Percentiles rank a stretch among this genome's conserved stretches.
Conservation (phyloP, 208 protist genomes). For the Leishmania aethiopica region DNA sequence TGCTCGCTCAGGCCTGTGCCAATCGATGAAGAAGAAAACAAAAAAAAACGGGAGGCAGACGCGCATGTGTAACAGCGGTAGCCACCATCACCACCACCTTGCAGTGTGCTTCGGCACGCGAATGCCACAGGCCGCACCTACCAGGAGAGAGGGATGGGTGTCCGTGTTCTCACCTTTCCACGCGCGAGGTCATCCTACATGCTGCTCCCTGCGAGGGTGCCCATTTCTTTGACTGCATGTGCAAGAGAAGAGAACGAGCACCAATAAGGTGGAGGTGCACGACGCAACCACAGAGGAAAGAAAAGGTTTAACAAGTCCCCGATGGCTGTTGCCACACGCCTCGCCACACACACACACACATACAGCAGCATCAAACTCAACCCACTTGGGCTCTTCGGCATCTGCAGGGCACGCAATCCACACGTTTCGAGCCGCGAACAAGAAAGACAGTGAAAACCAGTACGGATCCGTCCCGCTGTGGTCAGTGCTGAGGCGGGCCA, state of each 20-base stretch:
- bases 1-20: neutral
- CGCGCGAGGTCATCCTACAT: neutral
- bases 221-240: neutral
- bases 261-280: neutral
- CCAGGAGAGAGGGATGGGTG: neutral
- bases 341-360: neutral
- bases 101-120: neutral
- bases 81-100: neutral
- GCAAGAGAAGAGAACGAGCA: neutral
- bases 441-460: neutral
- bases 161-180: neutral
- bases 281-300: neutral
- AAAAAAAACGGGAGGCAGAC: constrained; percentile 14
- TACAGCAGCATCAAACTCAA: neutral
- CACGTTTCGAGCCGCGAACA: neutral
- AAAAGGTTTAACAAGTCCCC: neutral
- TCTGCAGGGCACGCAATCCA: neutral
- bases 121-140: neutral
- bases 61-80: neutral
- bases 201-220: neutral
- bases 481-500: neutral
- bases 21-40: constrained; percentile 5
- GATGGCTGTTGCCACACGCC: neutral
- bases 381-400: neutral
- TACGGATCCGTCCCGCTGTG: neutral